Conservation (phyloP, 2,329 filamentous ascomycete species). For the Thelonectria discophora region DNA sequence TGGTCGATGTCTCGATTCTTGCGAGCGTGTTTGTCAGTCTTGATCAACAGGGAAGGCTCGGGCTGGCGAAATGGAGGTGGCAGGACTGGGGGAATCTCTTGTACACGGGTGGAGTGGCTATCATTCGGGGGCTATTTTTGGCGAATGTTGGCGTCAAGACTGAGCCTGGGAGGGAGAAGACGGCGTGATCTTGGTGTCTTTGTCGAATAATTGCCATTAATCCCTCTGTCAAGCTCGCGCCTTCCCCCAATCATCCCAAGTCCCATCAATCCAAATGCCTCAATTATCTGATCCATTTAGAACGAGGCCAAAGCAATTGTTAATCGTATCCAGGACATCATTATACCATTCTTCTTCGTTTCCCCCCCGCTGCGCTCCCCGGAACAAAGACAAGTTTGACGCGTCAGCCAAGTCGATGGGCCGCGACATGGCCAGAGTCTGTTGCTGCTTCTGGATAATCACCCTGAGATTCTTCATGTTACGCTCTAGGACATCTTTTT, state of each 20-base stretch:
- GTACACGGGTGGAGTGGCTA: conserved; percentile 27
- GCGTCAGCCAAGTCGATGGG: neutral
- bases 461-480: neutral
- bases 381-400: neutral
- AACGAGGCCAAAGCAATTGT: neutral
- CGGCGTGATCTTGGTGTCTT: conserved; percentile 11
- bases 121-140: conserved; percentile 32
- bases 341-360: neutral
- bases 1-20: conserved; percentile 34
- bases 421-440: neutral
- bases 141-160: conserved; percentile 28
- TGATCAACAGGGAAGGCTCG: conserved; percentile 26
- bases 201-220: neutral
- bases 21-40: conserved; percentile 30
- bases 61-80: conserved; percentile 19
- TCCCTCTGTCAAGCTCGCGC: no score
- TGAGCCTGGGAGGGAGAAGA: conserved; percentile 16
- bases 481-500: neutral
- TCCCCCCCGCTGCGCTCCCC: neutral
- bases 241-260: no score
- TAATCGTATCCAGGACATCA: neutral
- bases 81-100: conserved; percentile 34
- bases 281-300: neutral
- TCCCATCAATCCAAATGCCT: no score
- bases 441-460: neutral